Percentiles rank a stretch among this genome's conserved stretches.
Evolutionary conservation across 2,329 filamentous ascomycete genomes (phyloP).

Genomic region (Talaromyces sp.): DNA sequence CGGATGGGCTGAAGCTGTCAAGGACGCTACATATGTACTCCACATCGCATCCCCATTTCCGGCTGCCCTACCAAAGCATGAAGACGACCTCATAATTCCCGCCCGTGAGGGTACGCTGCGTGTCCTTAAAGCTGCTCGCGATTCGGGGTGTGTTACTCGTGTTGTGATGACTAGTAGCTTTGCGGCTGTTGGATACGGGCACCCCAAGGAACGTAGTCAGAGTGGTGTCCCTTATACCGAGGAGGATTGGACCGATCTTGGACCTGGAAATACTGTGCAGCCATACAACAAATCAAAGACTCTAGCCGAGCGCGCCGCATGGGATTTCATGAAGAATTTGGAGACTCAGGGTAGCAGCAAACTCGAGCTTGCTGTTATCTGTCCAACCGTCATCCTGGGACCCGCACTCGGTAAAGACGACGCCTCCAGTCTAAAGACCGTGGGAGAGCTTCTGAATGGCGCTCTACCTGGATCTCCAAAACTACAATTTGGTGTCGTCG

Average conservation of each 20-base stretch:
- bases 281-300: conserved; percentile 35
- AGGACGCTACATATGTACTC: conserved; percentile 10
- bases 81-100: conserved; percentile 9
- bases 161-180: conserved; percentile 14
- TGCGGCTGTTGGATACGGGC: background rate
- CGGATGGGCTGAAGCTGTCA: conserved; percentile 11
- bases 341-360: conserved; percentile 20
- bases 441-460: conserved; percentile 30
- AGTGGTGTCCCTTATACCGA: conserved; percentile 27
- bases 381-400: conserved; percentile 30
- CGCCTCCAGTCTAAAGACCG: conserved; percentile 23
- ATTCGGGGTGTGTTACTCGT: background rate
- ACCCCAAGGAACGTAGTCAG: background rate
- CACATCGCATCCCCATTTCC: conserved; percentile 15
- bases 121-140: conserved; percentile 3
- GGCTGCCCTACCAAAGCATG: conserved; percentile 3
- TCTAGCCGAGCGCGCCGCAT: conserved; percentile 33
- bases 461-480: conserved; percentile 27
- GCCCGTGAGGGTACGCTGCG: conserved; percentile 13
- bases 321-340: conserved; percentile 29
- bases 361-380: conserved; percentile 30
- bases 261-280: conserved; percentile 12
- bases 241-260: conserved; percentile 28
- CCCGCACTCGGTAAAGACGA: conserved; percentile 27
- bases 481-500: conserved; percentile 14